phyloP scores from a whole-genome alignment of 345 rosid species.

The Toxicodendron radicans region DNA sequence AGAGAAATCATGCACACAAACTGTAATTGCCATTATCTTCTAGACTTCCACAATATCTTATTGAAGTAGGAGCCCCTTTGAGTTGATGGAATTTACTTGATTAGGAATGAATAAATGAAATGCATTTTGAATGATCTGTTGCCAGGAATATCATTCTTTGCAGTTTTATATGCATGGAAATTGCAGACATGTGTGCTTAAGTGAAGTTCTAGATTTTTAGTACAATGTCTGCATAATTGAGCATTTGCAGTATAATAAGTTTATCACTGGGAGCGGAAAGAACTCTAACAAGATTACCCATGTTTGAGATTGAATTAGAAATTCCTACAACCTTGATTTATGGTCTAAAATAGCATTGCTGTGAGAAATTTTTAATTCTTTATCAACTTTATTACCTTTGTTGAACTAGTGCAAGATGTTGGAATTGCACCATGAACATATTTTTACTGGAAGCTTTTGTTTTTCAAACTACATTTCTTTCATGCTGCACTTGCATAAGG shows the following conservation, averaged over 20 bases:
- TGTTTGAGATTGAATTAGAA: conserved; percentile 9
- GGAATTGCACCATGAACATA: not conserved
- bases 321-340: not conserved
- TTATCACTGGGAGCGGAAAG: not conserved
- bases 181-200: not conserved
- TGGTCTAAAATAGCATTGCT: not conserved
- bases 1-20: not conserved
- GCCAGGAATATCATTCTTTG: not conserved
- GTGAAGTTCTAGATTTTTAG: not conserved
- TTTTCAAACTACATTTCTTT: not conserved
- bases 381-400: conserved; percentile 6
- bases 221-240: not conserved
- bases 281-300: not conserved
- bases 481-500: not conserved
- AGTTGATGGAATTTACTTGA: not conserved
- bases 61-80: not conserved
- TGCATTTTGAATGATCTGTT: not conserved
- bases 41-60: not conserved
- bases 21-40: not conserved
- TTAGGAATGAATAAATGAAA: not conserved
- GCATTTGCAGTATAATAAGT: not conserved
- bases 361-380: not conserved
- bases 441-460: not conserved
- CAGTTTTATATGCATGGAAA: not conserved
- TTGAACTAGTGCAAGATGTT: not conserved